These are phyloP conservation scores for Chlorella sp. DNA, from an alignment of 139 green algal genomes.

Conservation along the genomic window DNA sequence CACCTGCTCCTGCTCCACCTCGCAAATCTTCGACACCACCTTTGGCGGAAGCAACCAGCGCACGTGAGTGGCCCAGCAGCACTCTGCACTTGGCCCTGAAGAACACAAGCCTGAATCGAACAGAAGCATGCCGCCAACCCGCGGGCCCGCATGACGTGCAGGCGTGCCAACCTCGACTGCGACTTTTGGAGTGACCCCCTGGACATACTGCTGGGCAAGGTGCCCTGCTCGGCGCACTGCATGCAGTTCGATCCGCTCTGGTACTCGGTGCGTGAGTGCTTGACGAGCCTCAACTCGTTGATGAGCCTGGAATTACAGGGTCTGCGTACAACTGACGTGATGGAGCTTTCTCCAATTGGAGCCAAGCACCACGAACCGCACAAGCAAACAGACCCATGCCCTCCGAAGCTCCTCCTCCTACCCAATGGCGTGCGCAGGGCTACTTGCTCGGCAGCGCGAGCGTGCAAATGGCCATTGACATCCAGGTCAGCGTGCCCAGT, in stretches of 20 bases:
- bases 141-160: slow-evolving; percentile 19
- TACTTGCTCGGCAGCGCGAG: slow-evolving; percentile 49
- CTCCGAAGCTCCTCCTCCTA: too few relatives aligned
- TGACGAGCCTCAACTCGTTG: too few relatives aligned
- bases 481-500: slow-evolving; percentile 9
- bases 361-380: too few relatives aligned
- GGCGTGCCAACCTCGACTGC: slow-evolving; percentile 61
- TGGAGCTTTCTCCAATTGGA: too few relatives aligned
- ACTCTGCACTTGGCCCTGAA: background rate
- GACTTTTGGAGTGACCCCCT: slow-evolving; percentile 46
- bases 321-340: too few relatives aligned
- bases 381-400: too few relatives aligned
- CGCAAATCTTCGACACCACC: slow-evolving; percentile 43
- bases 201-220: slow-evolving; percentile 31
- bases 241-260: slow-evolving; percentile 57
- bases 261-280: slow-evolving; percentile 63
- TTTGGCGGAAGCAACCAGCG: slow-evolving; percentile 41
- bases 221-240: slow-evolving; percentile 61
- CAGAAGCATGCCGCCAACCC: background rate
- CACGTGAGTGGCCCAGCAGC: slow-evolving; percentile 52
- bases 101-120: background rate
- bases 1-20: slow-evolving; percentile 53
- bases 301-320: too few relatives aligned
- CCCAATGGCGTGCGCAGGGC: too few relatives aligned
- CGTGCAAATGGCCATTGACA: slow-evolving; percentile 58